These are phyloP conservation scores for Suhomyces emberorum DNA, from an alignment of 805 yeast species.

Conservation along the genomic window DNA sequence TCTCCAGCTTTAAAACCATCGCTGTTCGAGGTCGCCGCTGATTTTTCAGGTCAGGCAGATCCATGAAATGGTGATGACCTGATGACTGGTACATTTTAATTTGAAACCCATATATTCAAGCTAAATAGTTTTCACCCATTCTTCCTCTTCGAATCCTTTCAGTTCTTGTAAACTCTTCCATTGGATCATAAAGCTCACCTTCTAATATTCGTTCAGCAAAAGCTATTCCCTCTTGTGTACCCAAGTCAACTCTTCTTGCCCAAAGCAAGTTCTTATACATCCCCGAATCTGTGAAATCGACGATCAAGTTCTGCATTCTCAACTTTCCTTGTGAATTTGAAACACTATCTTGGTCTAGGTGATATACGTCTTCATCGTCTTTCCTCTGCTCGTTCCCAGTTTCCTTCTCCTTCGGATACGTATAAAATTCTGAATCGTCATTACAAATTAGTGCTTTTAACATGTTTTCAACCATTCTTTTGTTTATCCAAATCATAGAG, in stretches of 20 bases:
- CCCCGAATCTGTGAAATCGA: constrained; percentile 48
- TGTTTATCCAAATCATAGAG: constrained; percentile 49
- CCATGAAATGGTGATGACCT: constrained; percentile 23
- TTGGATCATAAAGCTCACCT: constrained; percentile 26
- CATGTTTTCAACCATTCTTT: constrained; percentile 31
- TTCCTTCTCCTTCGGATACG: too few relatives aligned
- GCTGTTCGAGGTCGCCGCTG: constrained; percentile 91
- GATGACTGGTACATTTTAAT: constrained; percentile 15
- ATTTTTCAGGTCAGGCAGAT: constrained; percentile 30
- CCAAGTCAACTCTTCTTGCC: constrained; percentile 35
- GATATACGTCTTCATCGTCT: constrained; percentile 3
- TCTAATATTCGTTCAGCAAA: constrained; percentile 29
- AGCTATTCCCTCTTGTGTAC: constrained; percentile 20
- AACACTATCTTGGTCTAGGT: constrained; percentile 3
- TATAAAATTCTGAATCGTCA: constrained; percentile 1
- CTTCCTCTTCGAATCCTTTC: constrained; percentile 40
- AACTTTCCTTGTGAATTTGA: not conserved
- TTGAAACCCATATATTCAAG: not conserved
- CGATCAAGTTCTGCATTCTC: constrained; percentile 18
- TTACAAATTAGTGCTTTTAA: constrained; percentile 28
- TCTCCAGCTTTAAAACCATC: constrained; percentile 96
- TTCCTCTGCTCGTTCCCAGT: too few relatives aligned
- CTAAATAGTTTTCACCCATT: constrained; percentile 41
- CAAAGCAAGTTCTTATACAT: constrained; percentile 47
- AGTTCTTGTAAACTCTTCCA: constrained; percentile 28